Evolutionary conservation across 192 early-diverging fungal species (phyloP), one percentile per base, ranked within the genome.

Genomic region (Linnemannia elongata): DNA sequence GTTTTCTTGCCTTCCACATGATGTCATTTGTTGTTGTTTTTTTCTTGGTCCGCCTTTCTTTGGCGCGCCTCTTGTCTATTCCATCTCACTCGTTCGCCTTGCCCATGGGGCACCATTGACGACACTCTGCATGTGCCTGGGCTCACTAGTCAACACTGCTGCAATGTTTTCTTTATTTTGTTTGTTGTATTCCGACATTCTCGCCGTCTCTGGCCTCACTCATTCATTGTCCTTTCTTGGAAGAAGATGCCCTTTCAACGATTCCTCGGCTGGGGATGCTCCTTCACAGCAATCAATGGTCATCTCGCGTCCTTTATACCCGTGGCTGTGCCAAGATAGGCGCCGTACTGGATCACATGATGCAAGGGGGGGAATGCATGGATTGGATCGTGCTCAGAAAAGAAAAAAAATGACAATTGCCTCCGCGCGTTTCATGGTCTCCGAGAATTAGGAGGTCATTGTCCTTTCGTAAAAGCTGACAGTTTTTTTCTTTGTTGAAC

Each of bases 341-440:
- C 30, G 30, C 60, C 60, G 35, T 66, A 13, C 27, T 66, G 10
- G 27, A 33, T 66, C 60, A 66, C 60, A 66, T 66, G 30, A 66
- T 33, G 27, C 3, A 20, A 18, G 47, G 13, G 30, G 4, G 60
- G 0, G 3, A 12, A 66, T 66, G 60, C 30, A 66, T 66, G 60
- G 57, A 4, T 66, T 66, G 60, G 27, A 66, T 30, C 12, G 7
- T 35, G 60, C 60, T 66, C 60, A 66, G 60, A 66, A 66, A 66
- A 66, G 55, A 60, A 60, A 60, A 27, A 10, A 27, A 55, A 33
- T 6, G 60, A 4, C 10, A 33, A 33, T 30, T 10, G 60, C 24
- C 60, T 66, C 60, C 60, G 60, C 60, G 60, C 60, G 60, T 66
- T 66, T 66, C 60, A 66, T 66, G 60, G 60, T 66, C 60, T 66